Conservation (phyloP, 768 basidiomycete genomes). For the Favolaschia claudopus region DNA sequence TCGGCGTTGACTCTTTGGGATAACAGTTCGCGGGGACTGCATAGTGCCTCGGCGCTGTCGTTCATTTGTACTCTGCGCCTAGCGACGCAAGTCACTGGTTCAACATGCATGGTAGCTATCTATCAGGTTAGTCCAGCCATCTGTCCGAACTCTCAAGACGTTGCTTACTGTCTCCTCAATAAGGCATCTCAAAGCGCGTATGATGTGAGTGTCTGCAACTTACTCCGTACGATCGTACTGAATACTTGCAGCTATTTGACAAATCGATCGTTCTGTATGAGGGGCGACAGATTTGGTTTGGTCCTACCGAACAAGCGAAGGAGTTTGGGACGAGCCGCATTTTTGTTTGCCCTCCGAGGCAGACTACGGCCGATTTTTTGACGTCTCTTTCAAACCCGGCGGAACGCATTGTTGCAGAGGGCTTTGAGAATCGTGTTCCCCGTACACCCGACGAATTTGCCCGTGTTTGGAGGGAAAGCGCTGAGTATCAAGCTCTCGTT, state of each 20-base stretch:
- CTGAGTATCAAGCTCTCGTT: slow-evolving; percentile 35
- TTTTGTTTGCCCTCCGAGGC: slow-evolving; percentile 50
- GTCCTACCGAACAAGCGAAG: slow-evolving; percentile 45
- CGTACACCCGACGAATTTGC: slow-evolving; percentile 53
- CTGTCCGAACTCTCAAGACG: neutral
- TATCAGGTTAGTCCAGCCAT: slow-evolving; percentile 39
- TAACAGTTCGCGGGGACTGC: slow-evolving; percentile 41
- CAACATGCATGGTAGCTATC: slow-evolving; percentile 52
- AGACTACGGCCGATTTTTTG: slow-evolving; percentile 56
- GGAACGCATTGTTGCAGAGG: slow-evolving; percentile 44
- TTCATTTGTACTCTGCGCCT: slow-evolving; percentile 52
- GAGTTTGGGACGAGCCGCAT: slow-evolving; percentile 55
- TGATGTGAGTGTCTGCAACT: slow-evolving; percentile 33
- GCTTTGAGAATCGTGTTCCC: slow-evolving; percentile 46
- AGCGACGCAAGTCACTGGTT: slow-evolving; percentile 47
- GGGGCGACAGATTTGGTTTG: slow-evolving; percentile 58
- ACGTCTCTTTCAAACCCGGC: slow-evolving; percentile 48
- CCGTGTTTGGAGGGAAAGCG: slow-evolving; percentile 43
- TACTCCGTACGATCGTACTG: neutral
- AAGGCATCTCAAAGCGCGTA: slow-evolving; percentile 47
- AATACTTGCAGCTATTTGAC: slow-evolving; percentile 43
- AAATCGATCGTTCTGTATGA: slow-evolving; percentile 56
- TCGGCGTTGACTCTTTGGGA: slow-evolving; percentile 59
- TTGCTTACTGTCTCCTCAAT: neutral
- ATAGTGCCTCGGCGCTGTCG: slow-evolving; percentile 48